Conservation (phyloP, 331 rosid species). For the Telfairia occidentalis region DNA sequence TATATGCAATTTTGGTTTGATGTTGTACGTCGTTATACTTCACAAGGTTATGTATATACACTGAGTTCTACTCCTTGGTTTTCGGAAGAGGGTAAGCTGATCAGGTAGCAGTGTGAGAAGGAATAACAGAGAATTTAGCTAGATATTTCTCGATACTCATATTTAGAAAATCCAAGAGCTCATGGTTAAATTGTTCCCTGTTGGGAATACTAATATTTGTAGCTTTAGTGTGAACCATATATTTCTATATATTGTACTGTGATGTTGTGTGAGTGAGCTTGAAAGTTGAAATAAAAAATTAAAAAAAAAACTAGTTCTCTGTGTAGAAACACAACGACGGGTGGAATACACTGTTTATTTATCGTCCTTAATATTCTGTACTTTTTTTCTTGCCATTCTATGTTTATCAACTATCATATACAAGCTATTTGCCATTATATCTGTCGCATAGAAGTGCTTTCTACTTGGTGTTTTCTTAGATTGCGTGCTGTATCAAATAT, state of each 20-base stretch:
- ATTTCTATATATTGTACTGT: not conserved
- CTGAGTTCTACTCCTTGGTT: conserved; percentile 6
- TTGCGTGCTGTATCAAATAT: not conserved
- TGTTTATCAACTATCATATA: not conserved
- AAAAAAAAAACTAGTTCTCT: not conserved
- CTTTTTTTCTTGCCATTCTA: not conserved
- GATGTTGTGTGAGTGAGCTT: not conserved
- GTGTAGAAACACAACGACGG: not conserved
- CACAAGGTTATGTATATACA: conserved; percentile 8
- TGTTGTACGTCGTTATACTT: conserved; percentile 3
- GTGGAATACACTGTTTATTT: not conserved
- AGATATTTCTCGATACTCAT: conserved; percentile 1
- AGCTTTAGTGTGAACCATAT: conserved; percentile 8
- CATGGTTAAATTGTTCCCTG: not conserved
- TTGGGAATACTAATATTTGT: not conserved
- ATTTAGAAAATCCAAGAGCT: not conserved
- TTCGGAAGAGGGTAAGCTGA: not conserved
- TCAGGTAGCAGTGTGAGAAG: conserved; percentile 14
- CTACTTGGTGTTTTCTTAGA: not conserved
- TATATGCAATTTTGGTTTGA: conserved; percentile 12
- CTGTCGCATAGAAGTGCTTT: not conserved
- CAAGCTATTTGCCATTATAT: not conserved
- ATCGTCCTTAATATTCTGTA: not conserved
- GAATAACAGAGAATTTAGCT: conserved; percentile 7
- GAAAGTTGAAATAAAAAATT: not conserved